phyloP scores from a whole-genome alignment of 1,284 basidiomycete species.

The Ustilago xerochloae region DNA sequence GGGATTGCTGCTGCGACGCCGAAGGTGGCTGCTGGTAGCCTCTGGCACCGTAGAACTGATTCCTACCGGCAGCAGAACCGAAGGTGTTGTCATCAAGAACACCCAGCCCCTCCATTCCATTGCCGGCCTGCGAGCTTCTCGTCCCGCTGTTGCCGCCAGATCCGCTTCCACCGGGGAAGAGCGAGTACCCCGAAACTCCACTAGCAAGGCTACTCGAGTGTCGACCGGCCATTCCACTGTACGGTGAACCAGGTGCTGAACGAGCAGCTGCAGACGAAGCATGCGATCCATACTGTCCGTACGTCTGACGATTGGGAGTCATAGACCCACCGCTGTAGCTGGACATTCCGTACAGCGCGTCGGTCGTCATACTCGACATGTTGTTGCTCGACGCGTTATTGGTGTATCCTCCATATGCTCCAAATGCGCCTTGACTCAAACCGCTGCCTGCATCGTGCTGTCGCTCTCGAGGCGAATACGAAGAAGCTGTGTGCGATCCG shows the following conservation, averaged over 20 bases:
- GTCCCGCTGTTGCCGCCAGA: conserved; percentile 8
- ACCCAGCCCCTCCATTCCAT: conserved; percentile 33
- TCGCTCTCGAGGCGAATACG: conserved; percentile 42
- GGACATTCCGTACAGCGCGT: conserved; percentile 34
- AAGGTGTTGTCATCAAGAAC: conserved; percentile 34
- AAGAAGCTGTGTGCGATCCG: conserved; percentile 12
- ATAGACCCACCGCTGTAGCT: conserved; percentile 34
- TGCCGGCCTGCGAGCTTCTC: conserved; percentile 21
- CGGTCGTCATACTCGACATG: conserved; percentile 27
- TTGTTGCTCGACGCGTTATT: conserved; percentile 14
- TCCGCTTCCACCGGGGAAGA: conserved; percentile 32
- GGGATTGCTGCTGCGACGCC: conserved; percentile 6
- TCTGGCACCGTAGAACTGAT: conserved; percentile 36
- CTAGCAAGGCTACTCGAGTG: conserved; percentile 33
- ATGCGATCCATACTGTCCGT: conserved; percentile 25
- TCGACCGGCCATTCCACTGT: conserved; percentile 37
- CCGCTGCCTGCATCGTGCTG: conserved; percentile 31
- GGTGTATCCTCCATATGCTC: conserved; percentile 40
- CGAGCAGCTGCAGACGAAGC: conserved; percentile 27
- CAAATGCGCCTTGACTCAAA: conserved; percentile 26
- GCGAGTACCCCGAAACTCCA: conserved; percentile 35
- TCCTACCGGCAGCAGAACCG: conserved; percentile 14
- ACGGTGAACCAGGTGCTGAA: conserved; percentile 46
- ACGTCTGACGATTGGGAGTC: conserved; percentile 39
- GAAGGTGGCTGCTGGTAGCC: conserved; percentile 27